Evolutionary conservation across 164 flowering plant species (phyloP), one percentile per base, ranked within the genome.

Genomic region (Berberis vulgaris): DNA sequence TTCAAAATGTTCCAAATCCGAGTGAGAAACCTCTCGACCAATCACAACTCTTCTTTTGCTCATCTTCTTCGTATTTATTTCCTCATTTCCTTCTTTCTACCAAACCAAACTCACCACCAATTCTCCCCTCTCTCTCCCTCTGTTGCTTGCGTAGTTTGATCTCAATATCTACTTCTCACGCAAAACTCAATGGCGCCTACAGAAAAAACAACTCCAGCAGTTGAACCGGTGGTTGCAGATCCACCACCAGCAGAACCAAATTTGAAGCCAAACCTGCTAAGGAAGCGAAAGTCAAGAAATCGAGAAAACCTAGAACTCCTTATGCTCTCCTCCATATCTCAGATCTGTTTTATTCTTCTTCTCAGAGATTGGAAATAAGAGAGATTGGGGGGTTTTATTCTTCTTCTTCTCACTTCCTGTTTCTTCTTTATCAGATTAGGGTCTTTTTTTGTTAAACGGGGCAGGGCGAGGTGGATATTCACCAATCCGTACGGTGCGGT

Each of bases 261-360:
- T 43, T 60, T 3, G 2, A 70, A 49, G 10, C 55, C 11, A 70
- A 63, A 26, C 62, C 77, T 43, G 47, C 64, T 10, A 73, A 73
- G 41, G 77, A 55, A 53, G 63, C 72, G 4, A 70, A 74, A 41
- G 65, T 60, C 3, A 69, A 67, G 74, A 79, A 75, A 62, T 26
- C 77, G 11, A 77, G 69, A 69, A 77, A 72, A 67, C 71, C 73
- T 1, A 76, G 39, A 54, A 42, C 67, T 38, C n/a, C 75, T 52
- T 60, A 77, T 4, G 7, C 77, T 1, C 87, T 65, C 87, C 84
- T 67, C 74, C 87, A 0, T 83, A 83, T 60, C 6, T 68, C 5
- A 26, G 26, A 26, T 26, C 26, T 26, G 26, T 26, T 26, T 26
- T 26, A 26, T 26, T 26, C 26, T 26, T 26, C 26, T 26, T 26